Evolutionary conservation across 352 stramenopile genomes (phyloP).

Genomic region (Phytophthora cajani): DNA sequence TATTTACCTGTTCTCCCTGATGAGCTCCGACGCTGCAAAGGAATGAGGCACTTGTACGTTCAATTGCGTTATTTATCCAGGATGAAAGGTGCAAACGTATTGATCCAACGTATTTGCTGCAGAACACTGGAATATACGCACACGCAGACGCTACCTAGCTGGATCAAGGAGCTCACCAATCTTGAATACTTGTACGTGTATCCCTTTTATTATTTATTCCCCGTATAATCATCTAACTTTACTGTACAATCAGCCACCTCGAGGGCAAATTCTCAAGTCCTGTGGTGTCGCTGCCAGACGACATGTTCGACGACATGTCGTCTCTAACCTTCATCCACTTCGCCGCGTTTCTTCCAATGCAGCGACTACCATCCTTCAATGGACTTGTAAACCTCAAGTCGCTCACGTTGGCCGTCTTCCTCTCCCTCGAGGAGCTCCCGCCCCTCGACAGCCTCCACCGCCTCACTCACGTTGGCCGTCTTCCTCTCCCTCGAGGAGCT

Average conservation of each 20-base stretch:
- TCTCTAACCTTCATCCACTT: background rate
- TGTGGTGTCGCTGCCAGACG: background rate
- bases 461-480: conserved; percentile 5
- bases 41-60: conserved; percentile 20
- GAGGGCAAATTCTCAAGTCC: background rate
- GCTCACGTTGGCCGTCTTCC: conserved; percentile 8
- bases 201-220: background rate
- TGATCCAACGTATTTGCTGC: background rate
- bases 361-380: background rate
- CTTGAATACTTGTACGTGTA: background rate
- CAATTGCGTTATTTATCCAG: conserved; percentile 32
- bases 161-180: background rate
- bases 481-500: conserved; percentile 13
- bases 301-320: conserved; percentile 5
- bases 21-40: conserved; percentile 34
- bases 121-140: background rate
- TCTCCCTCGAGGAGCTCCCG: conserved; percentile 11
- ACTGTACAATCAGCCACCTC: background rate
- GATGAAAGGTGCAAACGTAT: background rate
- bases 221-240: background rate
- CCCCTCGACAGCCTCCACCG: conserved; percentile 12
- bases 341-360: background rate
- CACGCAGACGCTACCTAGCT: background rate
- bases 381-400: background rate
- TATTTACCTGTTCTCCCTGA: conserved; percentile 39